A percentile compares a stretch with the other conserved stretches of the same genome.
Conservation (phyloP, 495 filamentous ascomycete species). For the Lichina pygmaea region DNA sequence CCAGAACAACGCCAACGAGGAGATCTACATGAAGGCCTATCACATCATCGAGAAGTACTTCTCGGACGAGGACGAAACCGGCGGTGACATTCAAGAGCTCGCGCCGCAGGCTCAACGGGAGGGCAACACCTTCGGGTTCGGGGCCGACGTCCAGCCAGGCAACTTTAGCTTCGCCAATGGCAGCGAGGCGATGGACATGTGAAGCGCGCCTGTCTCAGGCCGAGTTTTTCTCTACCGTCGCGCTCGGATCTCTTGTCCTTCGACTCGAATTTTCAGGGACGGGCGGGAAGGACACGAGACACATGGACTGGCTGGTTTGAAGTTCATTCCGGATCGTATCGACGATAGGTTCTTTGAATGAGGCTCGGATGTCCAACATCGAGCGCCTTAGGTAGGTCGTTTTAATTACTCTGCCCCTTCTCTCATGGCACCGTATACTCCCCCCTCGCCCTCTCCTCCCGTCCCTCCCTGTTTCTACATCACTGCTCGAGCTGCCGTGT, state of each 20-base stretch:
- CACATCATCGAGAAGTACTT: constrained; percentile 99
- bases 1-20: constrained; percentile 99
- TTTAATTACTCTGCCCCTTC: no score
- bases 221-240: background rate
- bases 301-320: background rate
- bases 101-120: constrained; percentile 31
- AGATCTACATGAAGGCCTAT: constrained; percentile 99
- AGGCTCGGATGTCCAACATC: no score
- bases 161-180: constrained; percentile 89
- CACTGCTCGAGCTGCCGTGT: background rate
- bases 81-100: constrained; percentile 36
- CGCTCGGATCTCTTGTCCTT: background rate
- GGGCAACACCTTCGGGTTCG: constrained; percentile 63
- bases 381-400: no score
- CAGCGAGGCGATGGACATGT: constrained; percentile 96
- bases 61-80: constrained; percentile 86
- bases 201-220: constrained; percentile 12
- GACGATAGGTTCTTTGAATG: no score
- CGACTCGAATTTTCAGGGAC: background rate
- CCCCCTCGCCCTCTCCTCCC: background rate
- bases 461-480: background rate
- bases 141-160: constrained; percentile 42
- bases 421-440: no score
- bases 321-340: background rate
- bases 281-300: background rate